Percentiles rank a stretch among this genome's conserved stretches.
Conservation (phyloP, 2,329 filamentous ascomycete genomes). For the Colletotrichum siamense region DNA sequence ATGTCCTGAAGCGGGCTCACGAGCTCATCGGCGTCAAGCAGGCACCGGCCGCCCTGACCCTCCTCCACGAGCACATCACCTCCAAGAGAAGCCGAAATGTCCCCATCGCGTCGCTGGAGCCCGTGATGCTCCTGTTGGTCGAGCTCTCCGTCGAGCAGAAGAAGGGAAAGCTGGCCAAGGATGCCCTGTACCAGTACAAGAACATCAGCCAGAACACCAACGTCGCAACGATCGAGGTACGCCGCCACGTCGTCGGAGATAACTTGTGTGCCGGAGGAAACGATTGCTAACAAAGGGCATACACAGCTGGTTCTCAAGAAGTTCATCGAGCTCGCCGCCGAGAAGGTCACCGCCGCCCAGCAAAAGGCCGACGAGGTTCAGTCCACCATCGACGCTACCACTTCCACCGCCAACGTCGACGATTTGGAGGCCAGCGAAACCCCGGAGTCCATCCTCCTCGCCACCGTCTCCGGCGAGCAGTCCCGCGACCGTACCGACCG, state of each 20-base stretch:
- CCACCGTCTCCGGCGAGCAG: constrained; percentile 97
- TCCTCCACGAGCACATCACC: constrained; percentile 99
- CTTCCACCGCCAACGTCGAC: constrained; percentile 78
- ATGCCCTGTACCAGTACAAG: constrained; percentile 99
- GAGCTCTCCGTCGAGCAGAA: constrained; percentile 96
- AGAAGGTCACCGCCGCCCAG: constrained; percentile 95
- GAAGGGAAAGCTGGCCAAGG: constrained; percentile 98
- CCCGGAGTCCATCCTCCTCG: constrained; percentile 95
- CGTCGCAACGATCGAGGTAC: constrained; percentile 93
- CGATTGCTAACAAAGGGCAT: constrained; percentile 2
- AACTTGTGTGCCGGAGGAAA: not conserved
- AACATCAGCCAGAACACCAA: constrained; percentile 99
- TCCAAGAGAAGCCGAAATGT: constrained; percentile 98
- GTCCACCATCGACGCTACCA: constrained; percentile 79
- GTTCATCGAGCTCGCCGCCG: constrained; percentile 96
- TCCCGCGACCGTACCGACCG: constrained; percentile 96
- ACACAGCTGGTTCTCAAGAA: constrained; percentile 86
- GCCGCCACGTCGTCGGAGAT: not conserved
- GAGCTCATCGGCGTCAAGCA: constrained; percentile 99
- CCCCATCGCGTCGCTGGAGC: constrained; percentile 94
- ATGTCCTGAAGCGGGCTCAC: constrained; percentile 97
- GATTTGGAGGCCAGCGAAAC: constrained; percentile 98
- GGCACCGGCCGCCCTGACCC: constrained; percentile 86
- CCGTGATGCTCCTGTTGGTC: constrained; percentile 97
- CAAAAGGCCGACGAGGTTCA: constrained; percentile 96